Evolutionary conservation across 495 filamentous ascomycete species (phyloP).

Genomic region (Neurospora sp.): DNA sequence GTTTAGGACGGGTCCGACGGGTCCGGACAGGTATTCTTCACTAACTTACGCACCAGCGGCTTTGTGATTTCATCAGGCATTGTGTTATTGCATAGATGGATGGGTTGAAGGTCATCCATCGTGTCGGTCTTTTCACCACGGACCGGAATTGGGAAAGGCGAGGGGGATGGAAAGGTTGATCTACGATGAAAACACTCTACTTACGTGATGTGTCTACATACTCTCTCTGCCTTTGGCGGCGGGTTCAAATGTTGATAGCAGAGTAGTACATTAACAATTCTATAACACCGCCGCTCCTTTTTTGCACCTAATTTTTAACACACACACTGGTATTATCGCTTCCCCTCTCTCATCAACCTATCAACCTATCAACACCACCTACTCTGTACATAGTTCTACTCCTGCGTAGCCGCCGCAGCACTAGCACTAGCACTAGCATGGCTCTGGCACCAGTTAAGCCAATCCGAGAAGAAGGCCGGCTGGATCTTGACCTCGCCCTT

Average conservation of each 20-base stretch:
- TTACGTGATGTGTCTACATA: neutral
- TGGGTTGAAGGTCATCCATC: neutral
- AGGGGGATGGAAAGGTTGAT: neutral
- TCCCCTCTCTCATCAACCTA: neutral
- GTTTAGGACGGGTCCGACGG: neutral
- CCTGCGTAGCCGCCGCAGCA: neutral
- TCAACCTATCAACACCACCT: neutral
- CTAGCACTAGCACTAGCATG: slow-evolving; percentile 22
- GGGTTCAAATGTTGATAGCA: neutral
- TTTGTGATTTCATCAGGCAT: neutral
- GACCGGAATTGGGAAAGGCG: neutral
- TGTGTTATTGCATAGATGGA: neutral
- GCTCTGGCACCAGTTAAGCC: slow-evolving; percentile 49
- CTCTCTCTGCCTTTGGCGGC: neutral
- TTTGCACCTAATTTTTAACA: neutral
- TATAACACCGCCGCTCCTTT: neutral
- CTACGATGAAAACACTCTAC: neutral
- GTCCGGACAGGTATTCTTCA: neutral
- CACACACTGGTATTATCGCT: neutral
- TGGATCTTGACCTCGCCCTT: slow-evolving; percentile 38
- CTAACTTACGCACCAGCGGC: neutral
- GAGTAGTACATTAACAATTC: neutral
- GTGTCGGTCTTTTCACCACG: neutral
- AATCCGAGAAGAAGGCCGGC: slow-evolving; percentile 40
- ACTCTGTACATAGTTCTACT: neutral